Evolutionary conservation across 805 yeast genomes (phyloP), one percentile per base, ranked within the genome.

Genomic region (Candida succiphila): DNA sequence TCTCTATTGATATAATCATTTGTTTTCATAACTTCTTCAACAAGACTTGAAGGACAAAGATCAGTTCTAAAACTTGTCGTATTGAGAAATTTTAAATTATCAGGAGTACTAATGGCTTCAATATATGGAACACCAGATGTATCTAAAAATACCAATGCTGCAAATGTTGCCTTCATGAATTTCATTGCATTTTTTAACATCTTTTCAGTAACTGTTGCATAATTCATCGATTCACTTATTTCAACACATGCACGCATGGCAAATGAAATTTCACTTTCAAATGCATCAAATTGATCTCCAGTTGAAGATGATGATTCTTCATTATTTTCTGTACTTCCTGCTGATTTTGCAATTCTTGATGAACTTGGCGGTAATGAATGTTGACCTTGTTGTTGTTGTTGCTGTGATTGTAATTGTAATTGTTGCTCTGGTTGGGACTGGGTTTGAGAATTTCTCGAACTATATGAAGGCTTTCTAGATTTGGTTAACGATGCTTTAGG

Each of bases 211-310:
- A 69, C 66, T 1, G 60, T 44, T 3, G 53, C 54, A 28, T 54
- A 49, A 31, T 60, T 58, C 12, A 62, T 57, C 6, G 69, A 59
- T 40, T 67, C 73, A 2, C 72, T 62, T n/a, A 70, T 66, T 12
- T 61, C 60, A n/a, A 69, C 51, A 40, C 74, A 67, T 2, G 71
- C 61, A 33, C 56, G 56, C 33, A 70, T 51, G 0, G 69, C 69
- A 4, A 8, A 6, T 14, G 31, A 16, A 17, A 29, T 21, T 21
- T 30, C 25, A 18, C 16, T 13, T 17, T 31, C 33, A 5, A 33
- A 23, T 14, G 35, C 31, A 14, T 39, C 44, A 14, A 16, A 37
- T 8, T 43, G 45, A 29, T 39, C 46, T 25, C 35, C 29, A 7
- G 40, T 29, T 7, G 37, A 28, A 20, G 34, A 15, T 5, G 21